These are phyloP conservation scores for Saksenaea vasiformis DNA, from an alignment of 371 early-diverging fungal species.

Conservation along the genomic window DNA sequence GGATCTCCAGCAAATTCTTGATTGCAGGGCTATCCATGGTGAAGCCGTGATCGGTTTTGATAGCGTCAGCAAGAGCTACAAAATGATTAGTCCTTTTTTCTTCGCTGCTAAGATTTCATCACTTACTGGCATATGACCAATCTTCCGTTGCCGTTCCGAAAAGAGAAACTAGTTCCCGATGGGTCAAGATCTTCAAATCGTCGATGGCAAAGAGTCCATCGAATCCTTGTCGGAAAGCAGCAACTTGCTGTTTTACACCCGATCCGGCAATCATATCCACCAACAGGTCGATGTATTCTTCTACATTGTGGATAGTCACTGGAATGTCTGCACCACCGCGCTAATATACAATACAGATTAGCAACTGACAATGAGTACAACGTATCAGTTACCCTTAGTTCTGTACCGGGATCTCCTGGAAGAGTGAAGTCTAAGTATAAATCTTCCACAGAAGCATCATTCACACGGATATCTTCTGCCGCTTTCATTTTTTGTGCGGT, in stretches of 20 bases:
- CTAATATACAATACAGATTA: slow-evolving; percentile 13
- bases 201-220: slow-evolving; percentile 73
- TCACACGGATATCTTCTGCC: slow-evolving; percentile 47
- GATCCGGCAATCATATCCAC: slow-evolving; percentile 67
- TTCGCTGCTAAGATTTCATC: background rate
- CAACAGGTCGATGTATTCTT: slow-evolving; percentile 71
- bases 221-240: slow-evolving; percentile 84
- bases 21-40: slow-evolving; percentile 71
- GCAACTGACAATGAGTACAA: background rate
- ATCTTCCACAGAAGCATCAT: slow-evolving; percentile 59
- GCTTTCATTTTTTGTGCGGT: slow-evolving; percentile 34
- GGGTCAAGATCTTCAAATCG: slow-evolving; percentile 67
- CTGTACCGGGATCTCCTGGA: slow-evolving; percentile 71
- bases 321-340: slow-evolving; percentile 62
- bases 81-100: background rate
- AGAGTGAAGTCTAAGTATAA: slow-evolving; percentile 85
- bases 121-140: slow-evolving; percentile 75
- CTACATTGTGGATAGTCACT: slow-evolving; percentile 77
- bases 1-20: slow-evolving; percentile 62
- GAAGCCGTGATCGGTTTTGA: slow-evolving; percentile 92
- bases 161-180: slow-evolving; percentile 72
- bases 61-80: slow-evolving; percentile 63
- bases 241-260: slow-evolving; percentile 76
- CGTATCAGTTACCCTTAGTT: slow-evolving; percentile 54
- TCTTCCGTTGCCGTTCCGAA: slow-evolving; percentile 74